Base-by-base conservation (phyloP, 2,329 filamentous ascomycete genomes). In the Chaetoscypha palmicola region DNA sequence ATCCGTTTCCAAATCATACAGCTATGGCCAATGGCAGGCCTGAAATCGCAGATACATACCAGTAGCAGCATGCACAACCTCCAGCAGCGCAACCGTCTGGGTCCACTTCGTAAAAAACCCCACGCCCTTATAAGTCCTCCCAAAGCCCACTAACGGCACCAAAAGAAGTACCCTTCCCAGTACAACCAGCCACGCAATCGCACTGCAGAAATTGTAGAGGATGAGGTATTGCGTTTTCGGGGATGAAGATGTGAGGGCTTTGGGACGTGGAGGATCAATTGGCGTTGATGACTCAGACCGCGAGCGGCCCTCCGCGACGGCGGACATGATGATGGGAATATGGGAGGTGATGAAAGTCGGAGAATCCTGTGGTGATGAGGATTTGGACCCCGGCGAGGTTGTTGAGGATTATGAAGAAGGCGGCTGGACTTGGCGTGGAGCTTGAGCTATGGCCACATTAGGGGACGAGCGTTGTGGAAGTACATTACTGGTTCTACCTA, bases 41-140 rank as follows among this genome's bases (percentile, higher is more conserved):
- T 11, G 26, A 33, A 38, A 31, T n/a, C 19, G n/a, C 36, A 20
- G 24, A 10, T 37, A 61, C 72, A 46, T 68, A 90, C 90, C 86
- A 24, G 86, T 65, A 0, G 86, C 64, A 38, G 86, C 83, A 68
- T 97, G 91, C 49, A 89, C 59, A 36, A 97, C 76, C 69, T 98
- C 92, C 62, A 96, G 69, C 34, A 79, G 66, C 1, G 92, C 92
- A 42, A 87, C 65, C 2, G 85, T 92, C 72, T 98, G 92, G 44
- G 86, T 90, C 76, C 79, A 81, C 58, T 83, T 81, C 36, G 79
- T 79, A 63, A 81, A 89, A 40, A 76, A 68, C 53, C 84, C 83
- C 7, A 80, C 73, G 33, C 69, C 73, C 4, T 70, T 62, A 58
- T 80, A 83, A 37, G 86, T 79, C 41, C 73, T 69, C 12, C 68